Percentiles rank a stretch among this genome's conserved stretches.
Conservation (phyloP, 2,329 filamentous ascomycete genomes). For the Epicoccum nigrum region DNA sequence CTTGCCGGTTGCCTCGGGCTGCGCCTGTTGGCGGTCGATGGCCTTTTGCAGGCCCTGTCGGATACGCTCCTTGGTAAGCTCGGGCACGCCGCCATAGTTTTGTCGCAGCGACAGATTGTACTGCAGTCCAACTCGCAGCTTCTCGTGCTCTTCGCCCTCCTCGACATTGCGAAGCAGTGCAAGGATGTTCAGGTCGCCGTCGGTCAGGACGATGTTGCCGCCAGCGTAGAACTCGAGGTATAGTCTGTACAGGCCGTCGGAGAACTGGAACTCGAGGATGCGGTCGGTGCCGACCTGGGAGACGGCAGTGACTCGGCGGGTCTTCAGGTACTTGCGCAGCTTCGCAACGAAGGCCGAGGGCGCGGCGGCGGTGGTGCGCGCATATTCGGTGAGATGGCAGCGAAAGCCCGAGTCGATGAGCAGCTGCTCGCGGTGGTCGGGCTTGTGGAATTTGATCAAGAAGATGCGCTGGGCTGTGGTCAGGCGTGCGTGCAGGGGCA, state of each 20-base stretch:
- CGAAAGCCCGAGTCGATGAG: constrained; percentile 95
- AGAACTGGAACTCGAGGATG: constrained; percentile 90
- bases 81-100: constrained; percentile 78
- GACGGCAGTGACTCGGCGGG: constrained; percentile 79
- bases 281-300: constrained; percentile 90
- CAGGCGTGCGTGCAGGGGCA: constrained; percentile 15
- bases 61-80: constrained; percentile 75
- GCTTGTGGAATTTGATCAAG: constrained; percentile 92
- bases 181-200: constrained; percentile 80
- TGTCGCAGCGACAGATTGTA: constrained; percentile 85
- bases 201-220: constrained; percentile 92
- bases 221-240: constrained; percentile 97
- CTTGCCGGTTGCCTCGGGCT: constrained; percentile 58
- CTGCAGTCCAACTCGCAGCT: constrained; percentile 74
- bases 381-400: constrained; percentile 90
- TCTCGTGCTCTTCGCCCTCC: constrained; percentile 83
- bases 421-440: constrained; percentile 85
- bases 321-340: constrained; percentile 86
- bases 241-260: constrained; percentile 84
- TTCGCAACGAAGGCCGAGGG: constrained; percentile 86
- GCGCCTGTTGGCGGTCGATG: constrained; percentile 62
- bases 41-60: constrained; percentile 71
- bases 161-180: constrained; percentile 79
- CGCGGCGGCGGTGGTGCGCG: constrained; percentile 80
- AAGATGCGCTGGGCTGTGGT: constrained; percentile 73